Evolutionary conservation across 2,329 filamentous ascomycete species (phyloP).

Genomic region (Orbilia brochopaga): DNA sequence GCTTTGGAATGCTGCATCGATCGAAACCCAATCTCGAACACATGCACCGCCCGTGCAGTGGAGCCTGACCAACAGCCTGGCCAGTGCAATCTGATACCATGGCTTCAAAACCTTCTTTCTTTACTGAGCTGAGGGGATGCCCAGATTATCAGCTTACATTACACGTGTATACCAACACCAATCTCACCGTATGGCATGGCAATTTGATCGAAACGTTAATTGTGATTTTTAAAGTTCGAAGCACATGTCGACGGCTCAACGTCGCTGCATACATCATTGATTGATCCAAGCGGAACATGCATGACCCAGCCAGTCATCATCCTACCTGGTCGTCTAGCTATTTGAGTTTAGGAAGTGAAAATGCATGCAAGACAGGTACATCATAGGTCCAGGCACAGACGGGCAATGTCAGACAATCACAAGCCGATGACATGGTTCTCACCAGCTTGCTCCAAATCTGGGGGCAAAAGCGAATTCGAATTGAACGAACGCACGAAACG

Average conservation of each 20-base stretch:
- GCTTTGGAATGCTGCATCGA: background rate
- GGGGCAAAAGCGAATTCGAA: background rate
- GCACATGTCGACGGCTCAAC: background rate
- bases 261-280: background rate
- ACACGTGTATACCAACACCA: no score
- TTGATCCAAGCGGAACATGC: no score
- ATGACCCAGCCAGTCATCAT: no score
- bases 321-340: no score
- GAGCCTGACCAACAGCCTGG: background rate
- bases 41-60: background rate
- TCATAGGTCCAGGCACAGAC: no score
- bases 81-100: background rate
- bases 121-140: no score
- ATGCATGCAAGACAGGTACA: no score
- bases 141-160: no score
- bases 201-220: no score
- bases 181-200: no score
- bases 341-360: no score
- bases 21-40: conserved; percentile 1
- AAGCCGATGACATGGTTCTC: background rate
- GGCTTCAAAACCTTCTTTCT: background rate
- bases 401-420: background rate
- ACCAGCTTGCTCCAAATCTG: background rate
- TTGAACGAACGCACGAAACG: no score
- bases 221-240: background rate